Percentiles rank a stretch among this genome's conserved stretches.
Evolutionary conservation across 2,329 filamentous ascomycete genomes (phyloP).

Genomic region (Monosporascus cannonballus): DNA sequence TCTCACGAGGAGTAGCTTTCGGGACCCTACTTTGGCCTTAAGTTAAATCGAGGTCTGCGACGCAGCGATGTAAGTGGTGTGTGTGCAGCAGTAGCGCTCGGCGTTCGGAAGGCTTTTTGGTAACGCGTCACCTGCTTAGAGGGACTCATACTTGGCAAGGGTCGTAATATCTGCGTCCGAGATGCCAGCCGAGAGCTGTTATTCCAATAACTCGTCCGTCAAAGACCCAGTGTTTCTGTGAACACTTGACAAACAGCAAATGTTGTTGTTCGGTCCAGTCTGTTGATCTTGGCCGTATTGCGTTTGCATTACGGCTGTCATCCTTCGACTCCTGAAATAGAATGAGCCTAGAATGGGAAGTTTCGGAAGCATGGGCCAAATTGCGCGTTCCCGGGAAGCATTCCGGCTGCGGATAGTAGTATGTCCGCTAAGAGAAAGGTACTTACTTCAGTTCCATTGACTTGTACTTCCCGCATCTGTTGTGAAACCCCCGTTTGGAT

Average conservation of each 20-base stretch:
- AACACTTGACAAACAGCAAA: not conserved
- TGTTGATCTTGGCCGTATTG: no score
- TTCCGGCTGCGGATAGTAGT: not conserved
- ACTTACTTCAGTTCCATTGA: conserved; percentile 18
- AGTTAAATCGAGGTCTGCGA: no score
- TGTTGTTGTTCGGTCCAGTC: not conserved
- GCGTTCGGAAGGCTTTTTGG: not conserved
- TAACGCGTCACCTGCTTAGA: not conserved
- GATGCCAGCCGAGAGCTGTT: conserved; percentile 14
- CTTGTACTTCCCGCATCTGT: conserved; percentile 14
- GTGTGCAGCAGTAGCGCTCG: not conserved
- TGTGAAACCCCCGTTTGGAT: conserved; percentile 16
- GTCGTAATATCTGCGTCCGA: conserved; percentile 13
- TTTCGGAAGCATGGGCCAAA: not conserved
- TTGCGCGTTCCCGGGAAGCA: conserved; percentile 12
- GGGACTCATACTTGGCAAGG: not conserved
- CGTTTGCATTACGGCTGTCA: not conserved
- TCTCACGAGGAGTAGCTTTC: no score
- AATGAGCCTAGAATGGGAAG: not conserved
- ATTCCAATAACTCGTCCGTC: conserved; percentile 12
- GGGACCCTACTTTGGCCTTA: no score
- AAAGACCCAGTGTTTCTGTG: conserved; percentile 8
- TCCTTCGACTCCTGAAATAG: not conserved
- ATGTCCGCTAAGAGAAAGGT: conserved; percentile 9
- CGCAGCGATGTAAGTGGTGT: no score